phyloP scores from a whole-genome alignment of 2,329 filamentous ascomycete genomes.

The Ilyonectria robusta region DNA sequence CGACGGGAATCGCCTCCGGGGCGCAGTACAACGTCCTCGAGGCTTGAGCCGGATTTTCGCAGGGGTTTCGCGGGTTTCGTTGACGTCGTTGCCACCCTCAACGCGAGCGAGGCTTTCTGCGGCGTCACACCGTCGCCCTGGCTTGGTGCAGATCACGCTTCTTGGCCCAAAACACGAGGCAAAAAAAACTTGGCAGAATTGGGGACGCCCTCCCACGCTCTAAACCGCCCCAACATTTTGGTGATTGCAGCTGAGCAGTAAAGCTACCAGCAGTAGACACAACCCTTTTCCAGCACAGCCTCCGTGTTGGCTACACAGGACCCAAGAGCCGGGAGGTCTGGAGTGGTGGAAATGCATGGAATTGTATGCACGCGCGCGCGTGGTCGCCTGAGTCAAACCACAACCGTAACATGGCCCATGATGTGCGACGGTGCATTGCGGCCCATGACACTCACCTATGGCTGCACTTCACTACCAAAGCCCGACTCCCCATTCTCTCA shows the following conservation, averaged over 20 bases:
- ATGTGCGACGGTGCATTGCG: neutral
- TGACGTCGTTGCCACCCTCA: constrained; percentile 19
- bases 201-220: neutral
- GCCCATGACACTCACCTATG: neutral
- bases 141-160: constrained; percentile 6
- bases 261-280: neutral
- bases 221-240: neutral
- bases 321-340: neutral
- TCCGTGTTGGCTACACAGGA: neutral
- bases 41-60: neutral
- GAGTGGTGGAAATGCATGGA: neutral
- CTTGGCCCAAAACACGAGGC: neutral
- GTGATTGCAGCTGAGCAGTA: neutral
- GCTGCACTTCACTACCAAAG: neutral
- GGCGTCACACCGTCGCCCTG: neutral
- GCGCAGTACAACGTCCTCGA: constrained; percentile 17
- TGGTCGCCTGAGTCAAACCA: neutral
- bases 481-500: neutral
- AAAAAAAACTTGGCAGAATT: neutral
- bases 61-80: constrained; percentile 1
- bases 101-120: neutral
- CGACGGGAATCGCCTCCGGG: constrained; percentile 2
- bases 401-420: neutral
- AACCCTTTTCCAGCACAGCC: constrained; percentile 10
- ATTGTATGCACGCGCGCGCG: neutral